Evolutionary conservation across 1,284 basidiomycete species (phyloP), one percentile per base, ranked within the genome.

Genomic region (Apiotrichum domesticum): DNA sequence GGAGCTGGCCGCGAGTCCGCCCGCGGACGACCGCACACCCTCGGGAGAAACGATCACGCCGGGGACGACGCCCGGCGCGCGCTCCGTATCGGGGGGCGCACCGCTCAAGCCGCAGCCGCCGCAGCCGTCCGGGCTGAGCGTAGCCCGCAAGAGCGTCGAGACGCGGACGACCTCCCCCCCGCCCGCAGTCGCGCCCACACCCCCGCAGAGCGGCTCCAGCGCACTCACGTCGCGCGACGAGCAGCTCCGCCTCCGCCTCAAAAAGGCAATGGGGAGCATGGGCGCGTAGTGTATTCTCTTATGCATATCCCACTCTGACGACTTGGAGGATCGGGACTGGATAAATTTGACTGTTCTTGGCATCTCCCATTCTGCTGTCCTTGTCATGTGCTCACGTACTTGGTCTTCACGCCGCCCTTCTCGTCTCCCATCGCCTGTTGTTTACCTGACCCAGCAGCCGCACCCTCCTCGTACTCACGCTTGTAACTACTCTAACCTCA

Each of bases 191-290:
- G 40, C 47, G 47, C 35, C 47, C 37, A 40, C 3, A 37, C 46
- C 49, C 21, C 11, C 49, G 11, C 29, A n/a, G 29, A 15, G 14
- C 14, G 32, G 39, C 14, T n/a, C 21, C 48, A 33, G 32, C 41
- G 13, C 40, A 4, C 15, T 41, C n/a, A 35, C 13, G 1, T 41
- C 49, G 33, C 47, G 74, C 46, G 74, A 77, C 60, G 72, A 75
- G 44, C 65, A 65, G n/a, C 56, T 77, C 46, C 60, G 74, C 35
- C 66, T 69, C 59, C 63, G 75, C 40, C 59, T 77, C 62, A 75
- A 73, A 58, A 75, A 76, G 58, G 75, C 71, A 13, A 77, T 77
- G 75, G 74, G 74, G 5, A 69, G 63, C 48, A 63, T 72, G 49
- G 74, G 74, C 13, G 72, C 64, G 7, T 73, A 62, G 58, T 21